Evolutionary conservation across 306 rosid genomes (phyloP).

Genomic region (Cicer yamashitae): DNA sequence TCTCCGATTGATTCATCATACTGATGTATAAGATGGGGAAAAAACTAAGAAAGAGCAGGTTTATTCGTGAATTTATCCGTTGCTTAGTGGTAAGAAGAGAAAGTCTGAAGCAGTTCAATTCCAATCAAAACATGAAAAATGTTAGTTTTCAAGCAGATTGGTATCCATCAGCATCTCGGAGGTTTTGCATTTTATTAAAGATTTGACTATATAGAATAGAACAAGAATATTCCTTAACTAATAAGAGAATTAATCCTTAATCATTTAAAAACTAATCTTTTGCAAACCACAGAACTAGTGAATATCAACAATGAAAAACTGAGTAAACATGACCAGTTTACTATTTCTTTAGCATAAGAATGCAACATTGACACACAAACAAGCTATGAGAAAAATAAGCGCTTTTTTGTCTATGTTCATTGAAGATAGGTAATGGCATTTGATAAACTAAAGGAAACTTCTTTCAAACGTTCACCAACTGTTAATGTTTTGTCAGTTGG

Average conservation of each 20-base stretch:
- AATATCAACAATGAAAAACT: neutral
- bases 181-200: neutral
- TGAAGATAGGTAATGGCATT: neutral
- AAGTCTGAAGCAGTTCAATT: conserved; percentile 7
- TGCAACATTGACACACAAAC: neutral
- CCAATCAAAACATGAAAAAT: conserved; percentile 5
- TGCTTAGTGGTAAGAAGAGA: conserved; percentile 13
- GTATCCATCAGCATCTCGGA: neutral
- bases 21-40: conserved; percentile 3
- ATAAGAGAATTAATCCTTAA: neutral
- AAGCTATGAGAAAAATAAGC: neutral
- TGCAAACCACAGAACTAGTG: neutral
- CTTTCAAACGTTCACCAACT: neutral
- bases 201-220: neutral
- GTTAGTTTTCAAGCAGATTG: conserved; percentile 5
- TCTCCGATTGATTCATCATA: conserved; percentile 3
- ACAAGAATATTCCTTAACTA: neutral
- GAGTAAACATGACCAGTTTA: neutral
- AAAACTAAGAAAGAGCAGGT: neutral
- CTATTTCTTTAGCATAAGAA: conserved; percentile 2
- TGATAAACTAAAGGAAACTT: neutral
- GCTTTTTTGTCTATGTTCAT: neutral
- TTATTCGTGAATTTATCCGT: neutral
- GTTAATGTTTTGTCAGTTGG: neutral
- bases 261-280: neutral